These are phyloP conservation scores for Phytophthora cactorum DNA, from an alignment of 352 stramenopile genomes.

Conservation along the genomic window DNA sequence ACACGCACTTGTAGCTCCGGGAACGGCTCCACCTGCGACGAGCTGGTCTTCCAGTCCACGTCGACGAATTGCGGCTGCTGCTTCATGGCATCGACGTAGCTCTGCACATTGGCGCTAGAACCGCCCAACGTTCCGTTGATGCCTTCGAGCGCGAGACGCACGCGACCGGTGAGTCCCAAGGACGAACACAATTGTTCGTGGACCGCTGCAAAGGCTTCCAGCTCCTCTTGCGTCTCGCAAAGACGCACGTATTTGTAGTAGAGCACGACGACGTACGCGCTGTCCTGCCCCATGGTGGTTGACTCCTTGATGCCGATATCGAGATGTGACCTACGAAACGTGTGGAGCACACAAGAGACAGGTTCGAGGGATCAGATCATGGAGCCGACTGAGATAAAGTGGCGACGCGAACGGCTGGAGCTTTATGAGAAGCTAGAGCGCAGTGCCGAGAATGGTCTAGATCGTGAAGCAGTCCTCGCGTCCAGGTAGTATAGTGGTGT, in stretches of 20 bases:
- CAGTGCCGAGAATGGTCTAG: constrained; percentile 36
- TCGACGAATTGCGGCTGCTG: constrained; percentile 32
- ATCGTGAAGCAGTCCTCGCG: constrained; percentile 32
- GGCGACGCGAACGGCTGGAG: constrained; percentile 27
- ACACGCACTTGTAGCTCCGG: constrained; percentile 71
- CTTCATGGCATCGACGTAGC: constrained; percentile 73
- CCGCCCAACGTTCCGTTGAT: constrained; percentile 89
- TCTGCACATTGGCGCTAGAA: constrained; percentile 40
- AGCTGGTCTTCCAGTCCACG: constrained; percentile 89
- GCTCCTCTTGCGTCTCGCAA: constrained; percentile 45
- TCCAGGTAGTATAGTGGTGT: constrained; percentile 27
- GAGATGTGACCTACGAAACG: constrained; percentile 13
- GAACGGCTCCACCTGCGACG: constrained; percentile 56
- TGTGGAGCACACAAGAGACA: constrained; percentile 24
- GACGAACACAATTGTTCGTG: constrained; percentile 61
- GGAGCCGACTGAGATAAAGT: constrained; percentile 37
- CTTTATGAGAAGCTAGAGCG: constrained; percentile 41
- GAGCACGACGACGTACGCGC: constrained; percentile 67
- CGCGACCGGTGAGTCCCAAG: constrained; percentile 67
- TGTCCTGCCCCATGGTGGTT: constrained; percentile 16
- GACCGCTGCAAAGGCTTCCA: constrained; percentile 39
- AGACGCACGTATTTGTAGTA: constrained; percentile 88
- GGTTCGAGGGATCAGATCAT: constrained; percentile 16
- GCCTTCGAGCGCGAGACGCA: constrained; percentile 83
- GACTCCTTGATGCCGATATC: constrained; percentile 12